phyloP scores from a whole-genome alignment of 108 stramenopile genomes.

The Stephanodiscus minutulus region DNA sequence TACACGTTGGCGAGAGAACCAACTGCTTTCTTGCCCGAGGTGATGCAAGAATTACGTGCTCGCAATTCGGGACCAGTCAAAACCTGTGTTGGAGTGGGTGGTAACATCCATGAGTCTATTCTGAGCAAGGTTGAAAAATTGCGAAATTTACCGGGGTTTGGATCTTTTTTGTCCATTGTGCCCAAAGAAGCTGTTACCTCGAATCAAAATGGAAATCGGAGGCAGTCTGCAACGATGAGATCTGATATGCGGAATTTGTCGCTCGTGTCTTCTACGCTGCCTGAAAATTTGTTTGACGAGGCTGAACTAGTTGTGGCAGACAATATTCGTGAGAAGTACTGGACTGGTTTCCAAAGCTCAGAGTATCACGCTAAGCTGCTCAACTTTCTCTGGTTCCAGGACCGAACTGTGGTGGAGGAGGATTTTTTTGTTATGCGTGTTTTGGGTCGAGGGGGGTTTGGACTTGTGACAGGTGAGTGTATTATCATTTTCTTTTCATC shows the following conservation, averaged over 20 bases:
- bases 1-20: conserved; percentile 47
- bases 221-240: neutral
- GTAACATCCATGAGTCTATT: conserved; percentile 30
- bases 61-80: conserved; percentile 21
- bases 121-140: conserved; percentile 18
- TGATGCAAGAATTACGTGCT: conserved; percentile 21
- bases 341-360: conserved; percentile 64
- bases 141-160: conserved; percentile 24
- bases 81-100: conserved; percentile 51
- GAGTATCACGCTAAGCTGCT: conserved; percentile 54
- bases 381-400: conserved; percentile 81
- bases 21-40: conserved; percentile 6
- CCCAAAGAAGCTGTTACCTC: conserved; percentile 3
- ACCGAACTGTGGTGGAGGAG: conserved; percentile 76
- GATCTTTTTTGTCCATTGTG: neutral
- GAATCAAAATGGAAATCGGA: neutral
- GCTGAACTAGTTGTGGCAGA: conserved; percentile 66
- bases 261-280: conserved; percentile 23
- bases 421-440: conserved; percentile 95
- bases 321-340: conserved; percentile 58
- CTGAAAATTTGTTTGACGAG: conserved; percentile 66
- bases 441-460: conserved; percentile 93
- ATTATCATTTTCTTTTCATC: neutral
- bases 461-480: conserved; percentile 88
- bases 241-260: conserved; percentile 14